phyloP scores from a whole-genome alignment of 176 grass and related monocot species.

The Urochloa ruziziensis region DNA sequence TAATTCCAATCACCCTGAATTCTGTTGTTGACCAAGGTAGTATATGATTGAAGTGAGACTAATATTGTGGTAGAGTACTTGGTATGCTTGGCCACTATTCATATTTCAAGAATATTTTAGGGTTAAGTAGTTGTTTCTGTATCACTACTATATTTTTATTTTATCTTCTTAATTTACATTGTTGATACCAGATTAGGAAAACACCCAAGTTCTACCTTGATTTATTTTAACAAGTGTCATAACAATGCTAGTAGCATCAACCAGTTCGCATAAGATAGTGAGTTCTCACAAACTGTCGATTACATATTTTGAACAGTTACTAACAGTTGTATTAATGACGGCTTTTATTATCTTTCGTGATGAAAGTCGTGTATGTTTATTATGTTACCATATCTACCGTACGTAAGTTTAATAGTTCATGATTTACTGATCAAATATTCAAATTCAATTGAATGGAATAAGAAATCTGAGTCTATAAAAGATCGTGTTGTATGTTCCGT shows the following conservation, averaged over 20 bases:
- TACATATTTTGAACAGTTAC: neutral
- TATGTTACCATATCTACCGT: neutral
- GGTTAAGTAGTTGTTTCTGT: constrained; percentile 11
- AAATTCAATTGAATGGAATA: neutral
- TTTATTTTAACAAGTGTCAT: neutral
- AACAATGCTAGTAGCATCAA: neutral
- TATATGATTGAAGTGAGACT: constrained; percentile 7
- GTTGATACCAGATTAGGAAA: neutral
- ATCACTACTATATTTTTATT: neutral
- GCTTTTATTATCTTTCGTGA: neutral
- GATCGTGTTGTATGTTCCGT: neutral
- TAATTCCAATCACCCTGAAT: neutral
- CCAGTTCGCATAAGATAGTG: neutral
- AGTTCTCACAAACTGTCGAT: neutral
- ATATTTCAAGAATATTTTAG: neutral
- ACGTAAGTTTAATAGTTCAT: neutral
- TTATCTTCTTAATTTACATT: neutral
- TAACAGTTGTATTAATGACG: neutral
- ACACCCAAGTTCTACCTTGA: neutral
- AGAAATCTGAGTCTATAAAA: neutral
- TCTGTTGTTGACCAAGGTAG: constrained; percentile 19
- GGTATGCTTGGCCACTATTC: neutral
- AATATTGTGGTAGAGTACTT: neutral
- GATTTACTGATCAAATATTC: neutral
- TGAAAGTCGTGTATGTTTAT: neutral